phyloP scores from a whole-genome alignment of 2,329 filamentous ascomycete species.

The Chaetomiaceae sp. region DNA sequence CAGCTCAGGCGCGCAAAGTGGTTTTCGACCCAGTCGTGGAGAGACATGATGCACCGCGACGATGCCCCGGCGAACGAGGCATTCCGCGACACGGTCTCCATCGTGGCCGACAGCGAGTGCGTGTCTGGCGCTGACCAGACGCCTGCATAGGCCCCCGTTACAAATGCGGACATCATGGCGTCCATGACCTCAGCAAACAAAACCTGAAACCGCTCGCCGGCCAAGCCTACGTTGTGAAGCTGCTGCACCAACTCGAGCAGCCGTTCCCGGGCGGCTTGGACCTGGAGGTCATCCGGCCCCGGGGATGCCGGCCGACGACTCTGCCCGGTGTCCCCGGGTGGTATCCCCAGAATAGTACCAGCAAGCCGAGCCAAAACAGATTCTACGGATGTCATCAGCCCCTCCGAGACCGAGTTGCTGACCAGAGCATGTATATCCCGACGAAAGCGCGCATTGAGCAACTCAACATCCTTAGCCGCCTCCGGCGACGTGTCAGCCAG shows the following conservation, averaged over 20 bases:
- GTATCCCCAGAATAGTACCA: slow-evolving; percentile 41
- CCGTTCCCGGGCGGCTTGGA: slow-evolving; percentile 40
- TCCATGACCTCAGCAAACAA: slow-evolving; percentile 68
- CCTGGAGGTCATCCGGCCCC: slow-evolving; percentile 25
- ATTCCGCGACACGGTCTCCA: slow-evolving; percentile 24
- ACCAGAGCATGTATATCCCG: slow-evolving; percentile 60
- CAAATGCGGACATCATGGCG: slow-evolving; percentile 55
- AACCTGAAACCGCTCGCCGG: slow-evolving; percentile 62
- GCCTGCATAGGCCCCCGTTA: slow-evolving; percentile 55
- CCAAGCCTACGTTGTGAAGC: slow-evolving; percentile 59
- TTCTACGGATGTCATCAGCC: slow-evolving; percentile 48
- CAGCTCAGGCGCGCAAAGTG: slow-evolving; percentile 59
- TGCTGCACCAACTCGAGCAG: slow-evolving; percentile 52
- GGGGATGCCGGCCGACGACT: slow-evolving; percentile 21
- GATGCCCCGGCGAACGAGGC: slow-evolving; percentile 33
- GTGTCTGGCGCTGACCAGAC: slow-evolving; percentile 47
- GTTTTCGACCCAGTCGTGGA: slow-evolving; percentile 63
- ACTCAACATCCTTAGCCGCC: slow-evolving; percentile 33
- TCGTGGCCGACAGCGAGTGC: slow-evolving; percentile 19
- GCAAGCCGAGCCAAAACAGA: slow-evolving; percentile 49
- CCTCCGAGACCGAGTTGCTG: slow-evolving; percentile 53
- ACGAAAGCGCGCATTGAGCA: slow-evolving; percentile 42
- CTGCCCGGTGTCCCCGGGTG: slow-evolving; percentile 6
- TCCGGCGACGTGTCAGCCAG: slow-evolving; percentile 17
- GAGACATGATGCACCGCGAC: slow-evolving; percentile 50